Evolutionary conservation across 352 stramenopile genomes (phyloP).

Genomic region (Pythium volutum): DNA sequence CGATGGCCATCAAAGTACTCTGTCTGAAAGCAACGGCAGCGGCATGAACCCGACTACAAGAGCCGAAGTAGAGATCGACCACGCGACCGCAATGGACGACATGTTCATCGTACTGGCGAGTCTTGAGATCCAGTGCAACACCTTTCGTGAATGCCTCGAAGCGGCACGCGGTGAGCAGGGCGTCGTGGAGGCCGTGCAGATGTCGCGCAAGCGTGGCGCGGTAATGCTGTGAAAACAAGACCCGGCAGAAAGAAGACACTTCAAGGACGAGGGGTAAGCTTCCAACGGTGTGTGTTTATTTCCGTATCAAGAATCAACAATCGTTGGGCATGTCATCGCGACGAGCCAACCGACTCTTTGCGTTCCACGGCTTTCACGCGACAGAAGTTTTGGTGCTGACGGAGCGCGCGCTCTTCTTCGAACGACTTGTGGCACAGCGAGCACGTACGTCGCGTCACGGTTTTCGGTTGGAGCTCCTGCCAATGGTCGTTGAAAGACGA

Average conservation of each 20-base stretch:
- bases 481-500: conserved; percentile 25
- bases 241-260: background rate
- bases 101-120: conserved; percentile 61
- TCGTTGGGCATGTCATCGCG: conserved; percentile 11
- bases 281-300: conserved; percentile 2
- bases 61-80: conserved; percentile 4
- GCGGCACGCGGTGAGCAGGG: conserved; percentile 36
- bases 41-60: background rate
- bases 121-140: conserved; percentile 66
- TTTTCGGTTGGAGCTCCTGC: conserved; percentile 28
- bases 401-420: conserved; percentile 64
- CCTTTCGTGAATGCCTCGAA: conserved; percentile 49
- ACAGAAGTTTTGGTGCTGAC: conserved; percentile 80
- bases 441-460: conserved; percentile 9
- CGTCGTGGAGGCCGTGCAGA: conserved; percentile 22
- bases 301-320: background rate
- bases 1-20: background rate
- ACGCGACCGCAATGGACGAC: conserved; percentile 38
- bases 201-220: conserved; percentile 27
- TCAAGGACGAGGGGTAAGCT: background rate
- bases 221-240: conserved; percentile 19
- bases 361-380: conserved; percentile 3
- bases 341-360: background rate
- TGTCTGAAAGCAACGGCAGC: background rate
- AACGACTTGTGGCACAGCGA: conserved; percentile 46